Evolutionary conservation across 2,329 filamentous ascomycete genomes (phyloP), one percentile per base, ranked within the genome.

Genomic region (Aspergillus pseudoviridinutans): DNA sequence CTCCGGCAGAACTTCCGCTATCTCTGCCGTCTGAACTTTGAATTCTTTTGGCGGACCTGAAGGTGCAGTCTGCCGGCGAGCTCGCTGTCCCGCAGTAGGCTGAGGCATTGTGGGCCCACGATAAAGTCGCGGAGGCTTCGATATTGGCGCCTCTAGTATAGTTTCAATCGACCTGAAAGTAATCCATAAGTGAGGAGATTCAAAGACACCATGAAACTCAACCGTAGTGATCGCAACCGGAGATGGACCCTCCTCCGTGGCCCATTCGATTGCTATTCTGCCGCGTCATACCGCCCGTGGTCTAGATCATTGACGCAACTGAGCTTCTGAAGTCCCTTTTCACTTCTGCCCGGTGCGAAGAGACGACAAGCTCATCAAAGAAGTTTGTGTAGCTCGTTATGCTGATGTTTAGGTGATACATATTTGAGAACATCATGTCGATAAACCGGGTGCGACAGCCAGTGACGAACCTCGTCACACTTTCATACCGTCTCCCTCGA

Each of bases 21-120:
- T 58, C 32, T 58, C 53, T n/a, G 56, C 64, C 59, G 68, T 60
- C 44, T 64, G 62, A 50, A 56, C 56, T 53, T 64, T 64, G 54
- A 66, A 63, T 52, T 71, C 67, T 58, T 68, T 61, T 57, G 69
- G 66, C 55, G 66, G 66, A 49, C 70, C 70, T 53, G 71, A 72
- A 35, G 72, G 69, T 47, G 71, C 72, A 53, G 72, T 74, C 61
- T 71, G 71, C 56, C 72, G 71, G 51, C 72, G 71, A 57, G 68
- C 65, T 63, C 71, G 71, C 61, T 67, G 68, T 58, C 63, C 62
- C 58, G 59, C 62, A 67, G 66, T 62, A 66, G 71, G 58, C 62
- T 68, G 63, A 54, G 61, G 66, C 68, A 70, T 71, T 58, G 55
- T 64, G 61, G 51, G 35, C 29, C 17, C 38, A 25, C 35, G 25